A percentile compares a stretch with the other conserved stretches of the same genome.
phyloP scores from a whole-genome alignment of 2,329 filamentous ascomycete genomes.

The Arthroderma sp. region DNA sequence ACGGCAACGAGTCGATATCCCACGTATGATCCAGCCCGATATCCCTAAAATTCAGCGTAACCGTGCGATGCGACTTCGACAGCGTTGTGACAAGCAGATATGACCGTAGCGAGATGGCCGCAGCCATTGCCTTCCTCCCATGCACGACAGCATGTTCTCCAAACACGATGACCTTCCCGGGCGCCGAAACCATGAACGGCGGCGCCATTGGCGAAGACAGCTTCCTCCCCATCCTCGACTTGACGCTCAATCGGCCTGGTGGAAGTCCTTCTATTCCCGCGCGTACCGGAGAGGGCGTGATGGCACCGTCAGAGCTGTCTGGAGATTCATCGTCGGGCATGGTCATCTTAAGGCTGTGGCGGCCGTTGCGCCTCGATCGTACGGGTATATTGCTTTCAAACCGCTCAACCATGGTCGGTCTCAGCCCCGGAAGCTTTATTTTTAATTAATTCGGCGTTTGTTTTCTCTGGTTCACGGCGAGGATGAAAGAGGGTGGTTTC shows the following conservation, averaged over 20 bases:
- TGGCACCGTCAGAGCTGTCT: constrained; percentile 23
- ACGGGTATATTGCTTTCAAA: constrained; percentile 5
- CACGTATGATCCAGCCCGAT: constrained; percentile 82
- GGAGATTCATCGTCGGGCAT: constrained; percentile 16
- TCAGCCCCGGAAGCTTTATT: background rate
- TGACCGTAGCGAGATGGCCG: constrained; percentile 85
- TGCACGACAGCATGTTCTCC: constrained; percentile 97
- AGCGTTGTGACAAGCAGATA: constrained; percentile 92
- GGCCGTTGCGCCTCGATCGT: background rate
- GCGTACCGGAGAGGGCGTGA: constrained; percentile 20
- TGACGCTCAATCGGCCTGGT: constrained; percentile 8
- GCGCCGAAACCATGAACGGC: constrained; percentile 93
- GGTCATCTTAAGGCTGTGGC: background rate
- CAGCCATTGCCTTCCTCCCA: constrained; percentile 91
- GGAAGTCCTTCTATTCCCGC: constrained; percentile 16
- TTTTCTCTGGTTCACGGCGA: background rate
- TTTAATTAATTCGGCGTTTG: background rate
- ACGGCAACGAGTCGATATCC: constrained; percentile 86
- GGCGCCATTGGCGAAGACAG: constrained; percentile 56
- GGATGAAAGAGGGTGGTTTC: background rate
- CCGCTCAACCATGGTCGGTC: constrained; percentile 3
- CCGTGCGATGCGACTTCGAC: constrained; percentile 79
- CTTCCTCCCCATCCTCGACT: constrained; percentile 24
- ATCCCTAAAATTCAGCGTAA: constrained; percentile 82
- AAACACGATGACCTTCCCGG: constrained; percentile 96